Conservation (phyloP, 768 basidiomycete genomes). For the Tubosaeta sp. region DNA sequence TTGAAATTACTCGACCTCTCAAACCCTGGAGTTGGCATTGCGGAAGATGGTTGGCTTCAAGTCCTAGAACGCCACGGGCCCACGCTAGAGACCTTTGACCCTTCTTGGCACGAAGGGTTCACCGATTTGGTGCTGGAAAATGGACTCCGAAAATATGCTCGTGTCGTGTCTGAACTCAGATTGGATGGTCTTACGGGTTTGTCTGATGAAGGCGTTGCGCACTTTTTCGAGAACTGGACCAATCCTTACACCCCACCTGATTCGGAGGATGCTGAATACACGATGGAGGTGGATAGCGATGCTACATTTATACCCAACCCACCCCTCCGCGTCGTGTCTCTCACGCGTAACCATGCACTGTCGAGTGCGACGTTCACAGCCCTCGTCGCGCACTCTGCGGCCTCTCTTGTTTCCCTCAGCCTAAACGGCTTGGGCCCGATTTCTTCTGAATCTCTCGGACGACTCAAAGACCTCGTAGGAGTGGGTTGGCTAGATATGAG, state of each 20-base stretch:
- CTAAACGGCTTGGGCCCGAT: slow-evolving; percentile 77
- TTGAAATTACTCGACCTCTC: slow-evolving; percentile 69
- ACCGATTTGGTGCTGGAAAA: slow-evolving; percentile 55
- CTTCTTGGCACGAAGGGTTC: slow-evolving; percentile 67
- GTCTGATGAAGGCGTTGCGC: slow-evolving; percentile 64
- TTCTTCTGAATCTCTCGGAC: slow-evolving; percentile 43
- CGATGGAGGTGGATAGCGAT: slow-evolving; percentile 19
- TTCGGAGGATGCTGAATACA: slow-evolving; percentile 8
- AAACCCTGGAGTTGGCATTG: slow-evolving; percentile 50
- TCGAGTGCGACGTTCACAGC: slow-evolving; percentile 51
- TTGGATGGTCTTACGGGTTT: slow-evolving; percentile 57
- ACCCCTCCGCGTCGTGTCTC: slow-evolving; percentile 49
- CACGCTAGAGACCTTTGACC: slow-evolving; percentile 55
- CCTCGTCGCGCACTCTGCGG: slow-evolving; percentile 66
- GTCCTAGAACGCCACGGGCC: slow-evolving; percentile 54
- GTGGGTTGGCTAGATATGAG: slow-evolving; percentile 71
- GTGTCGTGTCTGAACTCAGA: slow-evolving; percentile 45
- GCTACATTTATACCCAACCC: slow-evolving; percentile 32
- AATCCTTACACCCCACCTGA: slow-evolving; percentile 12
- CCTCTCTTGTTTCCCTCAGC: slow-evolving; percentile 51
- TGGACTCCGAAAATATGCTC: slow-evolving; percentile 53
- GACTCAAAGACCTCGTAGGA: slow-evolving; percentile 33
- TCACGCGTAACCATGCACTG: slow-evolving; percentile 60
- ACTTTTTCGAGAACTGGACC: slow-evolving; percentile 61
- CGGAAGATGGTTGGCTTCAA: slow-evolving; percentile 50